These are phyloP conservation scores for Backusella australiensis DNA, from an alignment of 192 early-diverging fungal genomes.

Conservation along the genomic window DNA sequence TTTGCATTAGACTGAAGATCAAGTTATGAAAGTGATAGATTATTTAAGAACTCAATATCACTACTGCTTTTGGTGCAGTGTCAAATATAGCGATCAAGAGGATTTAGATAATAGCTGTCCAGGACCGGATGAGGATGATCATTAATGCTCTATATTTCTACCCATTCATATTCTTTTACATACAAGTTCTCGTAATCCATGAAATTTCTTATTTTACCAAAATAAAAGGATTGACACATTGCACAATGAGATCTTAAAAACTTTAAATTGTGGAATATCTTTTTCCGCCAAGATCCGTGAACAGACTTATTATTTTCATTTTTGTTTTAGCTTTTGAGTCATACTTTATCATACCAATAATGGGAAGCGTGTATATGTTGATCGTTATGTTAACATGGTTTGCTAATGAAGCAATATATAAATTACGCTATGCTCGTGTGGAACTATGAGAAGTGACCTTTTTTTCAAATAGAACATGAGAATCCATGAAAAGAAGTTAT, in stretches of 20 bases:
- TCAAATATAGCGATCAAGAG: constrained; percentile 44
- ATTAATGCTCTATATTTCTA: constrained; percentile 25
- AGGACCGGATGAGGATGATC: constrained; percentile 57
- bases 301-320: background rate
- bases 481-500: too few relatives aligned
- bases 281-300: background rate
- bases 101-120: constrained; percentile 61
- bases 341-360: background rate
- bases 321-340: background rate
- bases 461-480: too few relatives aligned
- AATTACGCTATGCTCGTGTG: too few relatives aligned
- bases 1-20: constrained; percentile 37
- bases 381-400: too few relatives aligned
- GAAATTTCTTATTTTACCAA: too few relatives aligned
- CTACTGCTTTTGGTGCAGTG: constrained; percentile 74
- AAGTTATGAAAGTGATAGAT: constrained; percentile 43
- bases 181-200: too few relatives aligned
- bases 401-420: too few relatives aligned
- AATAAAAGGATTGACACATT: too few relatives aligned
- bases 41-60: constrained; percentile 53
- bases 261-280: background rate
- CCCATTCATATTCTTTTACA: too few relatives aligned
- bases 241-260: background rate
- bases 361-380: too few relatives aligned
- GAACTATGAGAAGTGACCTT: too few relatives aligned